phyloP scores from a whole-genome alignment of 106 monocot species.

The Narthecium ossifragum region DNA sequence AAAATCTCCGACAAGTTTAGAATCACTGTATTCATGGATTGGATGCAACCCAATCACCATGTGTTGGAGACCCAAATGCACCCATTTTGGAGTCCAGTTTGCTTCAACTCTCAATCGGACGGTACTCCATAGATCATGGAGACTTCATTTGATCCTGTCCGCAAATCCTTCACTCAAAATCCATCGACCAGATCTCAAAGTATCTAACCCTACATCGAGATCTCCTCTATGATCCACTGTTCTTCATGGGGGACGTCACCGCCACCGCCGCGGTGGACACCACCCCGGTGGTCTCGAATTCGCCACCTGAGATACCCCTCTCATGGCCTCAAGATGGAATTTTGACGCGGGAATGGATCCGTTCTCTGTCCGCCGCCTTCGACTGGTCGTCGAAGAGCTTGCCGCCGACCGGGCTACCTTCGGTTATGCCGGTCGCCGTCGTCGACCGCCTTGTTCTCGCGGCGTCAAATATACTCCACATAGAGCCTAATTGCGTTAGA shows the following conservation, averaged over 20 bases:
- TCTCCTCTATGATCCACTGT: not conserved
- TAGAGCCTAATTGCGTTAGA: conserved; percentile 71
- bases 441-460: conserved; percentile 56
- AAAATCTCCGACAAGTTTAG: no score
- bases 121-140: no score
- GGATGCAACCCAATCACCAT: no score
- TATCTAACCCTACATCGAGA: no score
- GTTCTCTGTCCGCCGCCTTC: conserved; percentile 35
- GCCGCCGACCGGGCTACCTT: conserved; percentile 54
- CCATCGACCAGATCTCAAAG: not conserved
- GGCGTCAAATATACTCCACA: conserved; percentile 79
- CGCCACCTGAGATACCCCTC: conserved; percentile 27
- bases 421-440: conserved; percentile 46
- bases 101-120: no score
- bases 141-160: not conserved
- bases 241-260: not conserved
- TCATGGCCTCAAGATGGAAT: conserved; percentile 54
- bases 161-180: not conserved
- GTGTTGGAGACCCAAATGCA: no score
- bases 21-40: no score
- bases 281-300: not conserved
- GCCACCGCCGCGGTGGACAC: not conserved
- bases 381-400: conserved; percentile 66
- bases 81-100: no score
- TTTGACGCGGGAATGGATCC: conserved; percentile 65